These are phyloP conservation scores for Microbotryum lychnidis-dioicae DNA, from an alignment of 1,284 basidiomycete genomes.

Conservation along the genomic window DNA sequence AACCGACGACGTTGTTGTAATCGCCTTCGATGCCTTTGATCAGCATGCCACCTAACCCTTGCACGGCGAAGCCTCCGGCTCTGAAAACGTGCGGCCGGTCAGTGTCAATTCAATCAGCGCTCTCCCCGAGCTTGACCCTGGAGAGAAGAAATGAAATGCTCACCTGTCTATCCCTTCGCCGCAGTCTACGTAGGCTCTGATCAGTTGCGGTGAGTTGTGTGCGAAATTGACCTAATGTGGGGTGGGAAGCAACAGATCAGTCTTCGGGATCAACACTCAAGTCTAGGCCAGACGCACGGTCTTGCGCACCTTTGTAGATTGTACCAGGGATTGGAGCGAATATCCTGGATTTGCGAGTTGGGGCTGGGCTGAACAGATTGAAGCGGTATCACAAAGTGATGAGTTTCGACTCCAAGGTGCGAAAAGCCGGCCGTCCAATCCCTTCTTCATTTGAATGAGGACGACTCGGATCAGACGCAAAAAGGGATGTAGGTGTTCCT, in stretches of 20 bases:
- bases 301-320: constrained; percentile 11
- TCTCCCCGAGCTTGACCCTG: no score
- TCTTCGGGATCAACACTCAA: not conserved
- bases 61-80: constrained; percentile 90
- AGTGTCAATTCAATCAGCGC: not conserved
- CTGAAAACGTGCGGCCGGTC: not conserved
- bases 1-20: constrained; percentile 86
- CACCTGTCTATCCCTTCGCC: constrained; percentile 76
- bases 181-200: constrained; percentile 77
- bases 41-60: constrained; percentile 75
- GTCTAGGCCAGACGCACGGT: not conserved
- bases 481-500: not conserved
- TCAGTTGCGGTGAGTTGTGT: constrained; percentile 43
- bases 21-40: constrained; percentile 81
- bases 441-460: not conserved
- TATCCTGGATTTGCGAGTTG: constrained; percentile 28
- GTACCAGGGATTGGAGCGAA: constrained; percentile 11
- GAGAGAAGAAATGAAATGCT: not conserved
- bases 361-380: constrained; percentile 16
- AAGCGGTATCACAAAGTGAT: not conserved
- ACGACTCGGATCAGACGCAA: not conserved
- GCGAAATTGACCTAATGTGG: constrained; percentile 38
- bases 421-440: not conserved
- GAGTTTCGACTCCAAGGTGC: not conserved
- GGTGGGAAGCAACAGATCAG: not conserved